Conservation (phyloP, 2,329 filamentous ascomycete species). For the Cordyceps militaris region DNA sequence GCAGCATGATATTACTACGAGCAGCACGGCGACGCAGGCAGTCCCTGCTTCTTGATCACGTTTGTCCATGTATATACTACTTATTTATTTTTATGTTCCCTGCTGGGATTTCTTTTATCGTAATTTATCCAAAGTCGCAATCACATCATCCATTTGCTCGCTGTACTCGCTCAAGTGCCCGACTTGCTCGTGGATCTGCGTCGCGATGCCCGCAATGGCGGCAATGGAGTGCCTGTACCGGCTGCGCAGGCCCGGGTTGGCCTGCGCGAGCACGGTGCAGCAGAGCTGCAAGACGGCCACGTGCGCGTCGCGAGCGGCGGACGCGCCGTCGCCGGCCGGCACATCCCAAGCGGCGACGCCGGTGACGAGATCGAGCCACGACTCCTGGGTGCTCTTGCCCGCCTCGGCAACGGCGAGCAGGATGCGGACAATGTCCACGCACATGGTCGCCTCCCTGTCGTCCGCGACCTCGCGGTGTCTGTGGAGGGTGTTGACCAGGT, state of each 20-base stretch:
- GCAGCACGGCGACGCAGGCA: constrained; percentile 14
- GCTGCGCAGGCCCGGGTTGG: constrained; percentile 38
- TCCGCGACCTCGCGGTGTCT: constrained; percentile 19
- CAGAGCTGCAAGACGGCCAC: constrained; percentile 50
- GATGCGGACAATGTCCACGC: constrained; percentile 49
- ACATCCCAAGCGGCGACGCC: constrained; percentile 41
- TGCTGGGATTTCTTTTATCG: neutral
- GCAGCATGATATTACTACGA: constrained; percentile 10
- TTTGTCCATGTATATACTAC: neutral
- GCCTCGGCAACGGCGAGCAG: constrained; percentile 44
- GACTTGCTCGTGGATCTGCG: constrained; percentile 31
- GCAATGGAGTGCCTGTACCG: constrained; percentile 45
- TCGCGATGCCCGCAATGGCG: constrained; percentile 43
- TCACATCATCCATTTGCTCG: constrained; percentile 41
- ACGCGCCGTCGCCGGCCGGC: constrained; percentile 21
- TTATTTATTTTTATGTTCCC: neutral
- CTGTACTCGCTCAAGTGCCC: constrained; percentile 26
- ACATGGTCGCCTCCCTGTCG: constrained; percentile 35
- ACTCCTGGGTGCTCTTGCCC: constrained; percentile 39
- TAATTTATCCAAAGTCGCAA: constrained; percentile 22
- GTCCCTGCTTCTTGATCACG: constrained; percentile 12
- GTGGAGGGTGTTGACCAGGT: constrained; percentile 40
- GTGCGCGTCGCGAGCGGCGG: constrained; percentile 39
- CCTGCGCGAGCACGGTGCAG: constrained; percentile 41
- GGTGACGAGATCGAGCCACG: constrained; percentile 51